Base-by-base conservation (phyloP, 1,284 basidiomycete species). In the Fomitiporia mediterranea region DNA sequence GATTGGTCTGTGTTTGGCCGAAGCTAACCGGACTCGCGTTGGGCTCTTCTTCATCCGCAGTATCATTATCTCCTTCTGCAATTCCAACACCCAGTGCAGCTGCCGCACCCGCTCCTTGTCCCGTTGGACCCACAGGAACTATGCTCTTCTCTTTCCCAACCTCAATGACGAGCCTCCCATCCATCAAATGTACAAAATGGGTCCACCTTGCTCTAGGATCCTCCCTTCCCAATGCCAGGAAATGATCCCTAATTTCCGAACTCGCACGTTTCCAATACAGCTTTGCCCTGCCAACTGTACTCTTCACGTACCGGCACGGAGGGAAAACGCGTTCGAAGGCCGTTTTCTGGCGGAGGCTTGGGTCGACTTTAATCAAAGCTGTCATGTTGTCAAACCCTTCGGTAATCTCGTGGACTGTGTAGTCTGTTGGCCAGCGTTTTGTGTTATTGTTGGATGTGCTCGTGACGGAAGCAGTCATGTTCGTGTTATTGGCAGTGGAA, bases 101-200 rank as follows among this genome's bases (percentile, higher is more conserved):
- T 4, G n/a, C 51, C 13, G 23, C 40, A 3, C 17, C 17, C 15
- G 46, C 15, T 19, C 38, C 37, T 19, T 11, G 17, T n/a, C 44
- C 42, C 11, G 13, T 15, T 34, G 25, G 27, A 27, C 34, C 49
- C 27, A 17, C 30, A n/a, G n/a, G n/a, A n/a, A n/a, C n/a, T n/a
- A n/a, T n/a, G n/a, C n/a, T n/a, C 15, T 46, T 48, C 9, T 43
- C 55, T 43, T 55, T 44, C 23, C 51, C 51, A 13, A 59, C 25
- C 48, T 56, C 58, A 23, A 60, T 56, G 23, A 53, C 40, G 8
- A 60, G 44, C 38, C 51, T 38, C 17, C 55, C 58, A 19, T 60
- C 58, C 58, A 60, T 60, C 23, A 53, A 46, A 28, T 60, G 58
- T 28, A 60, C 58, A 30, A 60, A 56, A 17, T 60, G 39, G 25